A percentile compares a stretch with the other conserved stretches of the same genome.
phyloP scores from a whole-genome alignment of 1,284 basidiomycete species.

The Heterobasidion parviporum region DNA sequence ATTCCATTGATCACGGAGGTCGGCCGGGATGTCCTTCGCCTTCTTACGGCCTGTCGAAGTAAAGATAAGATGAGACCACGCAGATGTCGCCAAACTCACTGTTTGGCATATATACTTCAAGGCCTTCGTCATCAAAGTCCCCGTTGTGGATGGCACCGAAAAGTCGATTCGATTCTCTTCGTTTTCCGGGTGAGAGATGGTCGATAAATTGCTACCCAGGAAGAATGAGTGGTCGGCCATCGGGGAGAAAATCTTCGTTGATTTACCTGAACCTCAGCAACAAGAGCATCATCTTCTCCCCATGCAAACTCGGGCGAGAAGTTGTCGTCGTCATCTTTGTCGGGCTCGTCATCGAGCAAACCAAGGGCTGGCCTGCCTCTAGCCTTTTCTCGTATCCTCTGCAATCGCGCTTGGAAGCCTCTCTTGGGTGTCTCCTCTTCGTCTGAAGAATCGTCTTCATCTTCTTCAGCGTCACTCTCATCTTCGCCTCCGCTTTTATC shows the following conservation, averaged over 20 bases:
- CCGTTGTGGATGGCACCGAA: constrained; percentile 62
- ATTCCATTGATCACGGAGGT: constrained; percentile 71
- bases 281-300: constrained; percentile 57
- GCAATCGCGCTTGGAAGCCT: constrained; percentile 47
- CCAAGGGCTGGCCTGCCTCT: constrained; percentile 17
- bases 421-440: constrained; percentile 33
- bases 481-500: constrained; percentile 16
- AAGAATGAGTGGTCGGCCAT: neutral
- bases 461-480: constrained; percentile 15
- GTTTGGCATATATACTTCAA: constrained; percentile 22
- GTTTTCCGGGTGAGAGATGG: constrained; percentile 29
- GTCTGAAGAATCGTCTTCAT: constrained; percentile 17
- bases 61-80: neutral
- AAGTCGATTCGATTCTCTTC: constrained; percentile 47
- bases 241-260: neutral
- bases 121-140: constrained; percentile 34
- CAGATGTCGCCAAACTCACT: constrained; percentile 7
- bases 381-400: constrained; percentile 28
- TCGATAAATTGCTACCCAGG: constrained; percentile 33
- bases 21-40: constrained; percentile 47
- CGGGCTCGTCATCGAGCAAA: constrained; percentile 11
- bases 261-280: constrained; percentile 54
- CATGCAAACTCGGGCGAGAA: constrained; percentile 29
- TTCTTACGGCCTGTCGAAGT: constrained; percentile 40
- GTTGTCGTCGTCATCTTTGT: constrained; percentile 19